phyloP scores from a whole-genome alignment of 441 rosid genomes.

The Gossypium schwendimanii region DNA sequence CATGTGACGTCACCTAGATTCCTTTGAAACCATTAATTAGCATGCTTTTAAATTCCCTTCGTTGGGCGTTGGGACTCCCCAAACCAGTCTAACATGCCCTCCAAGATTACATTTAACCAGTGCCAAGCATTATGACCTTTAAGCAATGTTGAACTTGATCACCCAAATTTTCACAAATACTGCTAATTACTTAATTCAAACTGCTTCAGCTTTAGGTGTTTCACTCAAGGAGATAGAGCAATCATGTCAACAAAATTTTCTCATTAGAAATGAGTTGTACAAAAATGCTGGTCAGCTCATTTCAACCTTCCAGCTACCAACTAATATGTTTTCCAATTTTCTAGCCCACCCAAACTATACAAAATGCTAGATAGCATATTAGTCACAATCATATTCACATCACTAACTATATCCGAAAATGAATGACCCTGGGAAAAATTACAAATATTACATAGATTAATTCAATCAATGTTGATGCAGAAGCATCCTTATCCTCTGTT shows the following conservation, averaged over 20 bases:
- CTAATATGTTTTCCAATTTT: neutral
- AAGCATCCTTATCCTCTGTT: constrained; percentile 38
- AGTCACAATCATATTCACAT: neutral
- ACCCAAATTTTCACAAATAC: too few relatives aligned
- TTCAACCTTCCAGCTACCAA: neutral
- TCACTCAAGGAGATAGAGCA: neutral
- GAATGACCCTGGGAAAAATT: neutral
- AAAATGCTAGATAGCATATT: neutral
- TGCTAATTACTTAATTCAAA: too few relatives aligned
- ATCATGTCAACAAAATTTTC: neutral
- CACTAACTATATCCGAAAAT: neutral
- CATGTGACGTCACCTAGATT: too few relatives aligned
- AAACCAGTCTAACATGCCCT: too few relatives aligned
- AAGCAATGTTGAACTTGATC: too few relatives aligned
- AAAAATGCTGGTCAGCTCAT: neutral
- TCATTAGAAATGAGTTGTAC: neutral
- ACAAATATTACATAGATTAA: neutral
- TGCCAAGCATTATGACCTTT: too few relatives aligned
- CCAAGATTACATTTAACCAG: too few relatives aligned
- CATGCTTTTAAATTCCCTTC: too few relatives aligned
- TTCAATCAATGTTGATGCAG: constrained; percentile 21
- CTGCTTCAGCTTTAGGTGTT: neutral
- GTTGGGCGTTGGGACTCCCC: too few relatives aligned
- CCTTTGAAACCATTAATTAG: too few relatives aligned
- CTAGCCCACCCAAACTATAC: neutral